phyloP scores from a whole-genome alignment of 2,329 filamentous ascomycete species.

The Colletotrichum acutatum region DNA sequence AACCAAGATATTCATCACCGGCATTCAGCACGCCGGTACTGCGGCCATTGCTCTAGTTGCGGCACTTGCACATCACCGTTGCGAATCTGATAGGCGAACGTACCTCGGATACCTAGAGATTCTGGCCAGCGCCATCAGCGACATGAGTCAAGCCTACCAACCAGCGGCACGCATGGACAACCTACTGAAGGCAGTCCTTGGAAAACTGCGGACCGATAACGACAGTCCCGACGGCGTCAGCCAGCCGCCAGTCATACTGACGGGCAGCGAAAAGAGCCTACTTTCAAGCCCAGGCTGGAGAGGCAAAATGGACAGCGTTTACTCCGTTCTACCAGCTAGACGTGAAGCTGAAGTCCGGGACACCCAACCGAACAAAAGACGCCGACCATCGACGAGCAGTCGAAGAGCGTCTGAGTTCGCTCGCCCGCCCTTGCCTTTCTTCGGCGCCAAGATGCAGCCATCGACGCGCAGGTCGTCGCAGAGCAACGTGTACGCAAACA shows the following conservation, averaged over 20 bases:
- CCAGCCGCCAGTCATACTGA: slow-evolving; percentile 4
- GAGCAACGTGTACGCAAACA: slow-evolving; percentile 28
- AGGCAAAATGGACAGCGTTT: slow-evolving; percentile 27
- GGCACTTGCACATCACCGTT: slow-evolving; percentile 52
- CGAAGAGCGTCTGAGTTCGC: slow-evolving; percentile 46
- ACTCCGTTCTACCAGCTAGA: slow-evolving; percentile 44
- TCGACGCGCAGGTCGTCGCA: slow-evolving; percentile 38
- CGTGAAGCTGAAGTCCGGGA: slow-evolving; percentile 44
- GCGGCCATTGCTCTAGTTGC: slow-evolving; percentile 65
- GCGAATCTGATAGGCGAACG: slow-evolving; percentile 49
- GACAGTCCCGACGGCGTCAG: not conserved
- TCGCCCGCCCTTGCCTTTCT: slow-evolving; percentile 44
- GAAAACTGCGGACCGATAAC: slow-evolving; percentile 53
- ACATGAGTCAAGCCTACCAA: slow-evolving; percentile 64
- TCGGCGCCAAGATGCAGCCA: slow-evolving; percentile 33
- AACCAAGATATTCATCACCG: slow-evolving; percentile 60
- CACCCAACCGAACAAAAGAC: slow-evolving; percentile 44
- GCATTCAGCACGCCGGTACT: slow-evolving; percentile 64
- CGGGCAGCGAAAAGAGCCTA: not conserved
- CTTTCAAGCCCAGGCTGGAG: slow-evolving; percentile 16
- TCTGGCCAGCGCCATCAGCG: slow-evolving; percentile 60
- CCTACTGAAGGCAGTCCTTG: slow-evolving; percentile 62
- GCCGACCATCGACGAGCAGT: slow-evolving; percentile 40
- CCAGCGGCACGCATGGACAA: slow-evolving; percentile 65
- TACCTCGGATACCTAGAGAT: slow-evolving; percentile 62